Conservation (phyloP, 257 asterid genomes). For the Nicotiana paniculata region DNA sequence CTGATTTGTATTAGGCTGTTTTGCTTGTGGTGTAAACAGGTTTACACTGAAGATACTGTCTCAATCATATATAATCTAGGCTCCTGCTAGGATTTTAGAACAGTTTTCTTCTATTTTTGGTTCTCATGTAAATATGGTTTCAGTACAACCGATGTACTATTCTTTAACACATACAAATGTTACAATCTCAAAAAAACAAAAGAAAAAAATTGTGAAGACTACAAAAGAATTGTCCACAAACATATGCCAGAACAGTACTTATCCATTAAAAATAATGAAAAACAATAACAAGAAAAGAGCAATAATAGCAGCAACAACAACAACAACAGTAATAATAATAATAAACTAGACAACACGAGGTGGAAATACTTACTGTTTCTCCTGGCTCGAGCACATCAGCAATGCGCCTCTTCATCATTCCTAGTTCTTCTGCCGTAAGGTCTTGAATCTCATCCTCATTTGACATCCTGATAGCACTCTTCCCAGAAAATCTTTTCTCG, state of each 20-base stretch:
- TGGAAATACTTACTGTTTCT: conserved; percentile 57
- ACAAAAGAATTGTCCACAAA: background rate
- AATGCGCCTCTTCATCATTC: conserved; percentile 79
- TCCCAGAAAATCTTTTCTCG: conserved; percentile 27
- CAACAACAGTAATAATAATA: background rate
- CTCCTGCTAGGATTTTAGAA: too few relatives aligned
- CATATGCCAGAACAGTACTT: background rate
- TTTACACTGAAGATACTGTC: too few relatives aligned
- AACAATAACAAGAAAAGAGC: too few relatives aligned
- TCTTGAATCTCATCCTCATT: conserved; percentile 52
- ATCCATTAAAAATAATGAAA: background rate
- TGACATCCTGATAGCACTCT: conserved; percentile 22
- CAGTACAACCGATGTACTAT: too few relatives aligned
- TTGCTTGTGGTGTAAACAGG: too few relatives aligned
- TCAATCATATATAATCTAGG: too few relatives aligned
- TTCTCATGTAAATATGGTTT: too few relatives aligned
- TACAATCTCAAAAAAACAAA: too few relatives aligned
- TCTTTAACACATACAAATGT: too few relatives aligned
- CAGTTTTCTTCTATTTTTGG: too few relatives aligned
- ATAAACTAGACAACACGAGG: conserved; percentile 2
- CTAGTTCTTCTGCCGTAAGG: conserved; percentile 65
- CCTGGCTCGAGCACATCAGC: conserved; percentile 84
- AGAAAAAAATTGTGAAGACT: background rate
- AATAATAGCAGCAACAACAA: background rate
- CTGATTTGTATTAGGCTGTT: too few relatives aligned